phyloP scores from a whole-genome alignment of 2,329 filamentous ascomycete genomes.

The Verruconis gallopava region DNA sequence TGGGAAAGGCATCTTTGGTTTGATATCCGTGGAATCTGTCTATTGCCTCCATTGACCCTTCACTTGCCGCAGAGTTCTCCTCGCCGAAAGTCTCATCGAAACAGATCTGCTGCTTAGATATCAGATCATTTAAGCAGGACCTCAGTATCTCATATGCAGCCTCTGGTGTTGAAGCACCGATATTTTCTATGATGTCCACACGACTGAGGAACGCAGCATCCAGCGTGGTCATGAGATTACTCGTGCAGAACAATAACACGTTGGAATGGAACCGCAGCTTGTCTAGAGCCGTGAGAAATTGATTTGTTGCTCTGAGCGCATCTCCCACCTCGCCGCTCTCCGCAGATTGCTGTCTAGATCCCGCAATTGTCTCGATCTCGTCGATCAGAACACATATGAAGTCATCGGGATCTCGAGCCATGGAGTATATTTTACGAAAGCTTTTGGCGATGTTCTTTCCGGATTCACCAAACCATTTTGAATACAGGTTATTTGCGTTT shows the following conservation, averaged over 20 bases:
- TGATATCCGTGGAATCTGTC: no score
- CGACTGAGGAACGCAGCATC: conserved; percentile 37
- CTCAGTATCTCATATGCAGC: conserved; percentile 37
- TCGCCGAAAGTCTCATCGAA: no score
- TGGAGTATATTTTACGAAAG: conserved; percentile 26
- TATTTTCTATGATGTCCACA: conserved; percentile 33
- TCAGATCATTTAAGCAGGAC: conserved; percentile 34
- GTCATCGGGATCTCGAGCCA: conserved; percentile 27
- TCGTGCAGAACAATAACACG: conserved; percentile 37
- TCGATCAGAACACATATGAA: conserved; percentile 36
- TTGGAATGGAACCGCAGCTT: conserved; percentile 29
- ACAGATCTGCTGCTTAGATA: conserved; percentile 11
- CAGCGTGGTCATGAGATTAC: conserved; percentile 33
- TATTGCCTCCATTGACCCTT: no score
- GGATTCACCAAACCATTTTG: conserved; percentile 37
- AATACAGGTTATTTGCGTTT: conserved; percentile 32
- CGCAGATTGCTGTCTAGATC: conserved; percentile 28
- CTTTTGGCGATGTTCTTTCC: conserved; percentile 30
- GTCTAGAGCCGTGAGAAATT: conserved; percentile 36
- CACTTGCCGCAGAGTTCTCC: no score
- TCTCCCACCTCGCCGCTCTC: conserved; percentile 32
- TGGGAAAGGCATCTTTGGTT: no score
- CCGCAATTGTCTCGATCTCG: conserved; percentile 37
- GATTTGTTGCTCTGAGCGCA: conserved; percentile 35
- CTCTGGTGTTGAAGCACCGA: conserved; percentile 27